Evolutionary conservation across 1,139 yeast species (phyloP).

Genomic region (Magnusiomyces suaveolens): DNA sequence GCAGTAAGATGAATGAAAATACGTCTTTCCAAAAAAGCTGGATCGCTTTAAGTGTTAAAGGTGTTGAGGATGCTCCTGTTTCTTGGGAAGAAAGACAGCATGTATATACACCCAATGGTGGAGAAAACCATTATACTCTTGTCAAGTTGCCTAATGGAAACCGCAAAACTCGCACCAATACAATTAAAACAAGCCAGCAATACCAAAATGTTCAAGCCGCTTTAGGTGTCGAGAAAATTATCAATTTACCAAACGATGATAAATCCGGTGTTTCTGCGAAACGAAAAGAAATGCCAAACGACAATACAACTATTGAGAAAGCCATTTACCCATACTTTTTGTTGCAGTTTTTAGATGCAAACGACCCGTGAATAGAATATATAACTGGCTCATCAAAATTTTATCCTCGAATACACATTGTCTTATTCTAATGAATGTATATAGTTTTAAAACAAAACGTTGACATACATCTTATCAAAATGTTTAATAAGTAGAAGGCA

Average conservation of each 20-base stretch:
- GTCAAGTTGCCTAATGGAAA: constrained; percentile 12
- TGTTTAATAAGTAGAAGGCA: no score
- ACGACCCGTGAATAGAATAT: neutral
- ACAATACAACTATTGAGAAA: neutral
- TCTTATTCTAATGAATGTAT: neutral
- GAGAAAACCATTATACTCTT: constrained; percentile 23
- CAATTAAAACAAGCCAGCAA: neutral
- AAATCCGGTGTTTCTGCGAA: neutral
- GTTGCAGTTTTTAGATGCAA: neutral
- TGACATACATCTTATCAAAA: no score
- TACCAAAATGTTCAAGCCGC: neutral
- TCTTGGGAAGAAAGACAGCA: constrained; percentile 28
- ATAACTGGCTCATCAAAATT: neutral
- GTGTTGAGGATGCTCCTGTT: constrained; percentile 26
- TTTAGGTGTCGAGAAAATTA: neutral
- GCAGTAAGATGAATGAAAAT: neutral
- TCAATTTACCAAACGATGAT: no score
- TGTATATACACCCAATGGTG: constrained; percentile 17
- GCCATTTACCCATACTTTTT: neutral
- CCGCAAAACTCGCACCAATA: neutral
- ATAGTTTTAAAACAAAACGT: no score
- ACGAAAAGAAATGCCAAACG: neutral
- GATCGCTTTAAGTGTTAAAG: constrained; percentile 24
- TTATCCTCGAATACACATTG: neutral
- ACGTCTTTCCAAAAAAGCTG: constrained; percentile 11